Percentiles rank a stretch among this genome's conserved stretches.
Evolutionary conservation across 1,284 basidiomycete species (phyloP).

Genomic region (Retiboletus flavoniger): DNA sequence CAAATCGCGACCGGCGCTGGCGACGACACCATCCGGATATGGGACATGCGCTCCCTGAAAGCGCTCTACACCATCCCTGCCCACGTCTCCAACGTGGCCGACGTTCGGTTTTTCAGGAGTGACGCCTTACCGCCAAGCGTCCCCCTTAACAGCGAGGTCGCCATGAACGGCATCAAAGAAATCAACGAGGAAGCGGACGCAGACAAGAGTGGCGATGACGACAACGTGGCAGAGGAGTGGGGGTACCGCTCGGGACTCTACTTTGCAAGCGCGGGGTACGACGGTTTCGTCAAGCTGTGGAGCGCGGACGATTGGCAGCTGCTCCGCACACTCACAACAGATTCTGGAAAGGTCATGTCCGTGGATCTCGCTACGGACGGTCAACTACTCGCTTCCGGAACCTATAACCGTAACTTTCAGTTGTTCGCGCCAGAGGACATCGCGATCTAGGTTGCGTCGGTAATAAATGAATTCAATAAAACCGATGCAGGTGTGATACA

Average conservation of each 20-base stretch:
- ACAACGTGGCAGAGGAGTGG: constrained; percentile 53
- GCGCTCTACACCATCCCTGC: constrained; percentile 97
- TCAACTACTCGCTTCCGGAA: constrained; percentile 83
- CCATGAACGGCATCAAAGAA: constrained; percentile 35
- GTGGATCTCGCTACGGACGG: constrained; percentile 87
- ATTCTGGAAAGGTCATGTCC: constrained; percentile 97
- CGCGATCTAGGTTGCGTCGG: constrained; percentile 27
- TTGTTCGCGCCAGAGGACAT: constrained; percentile 75
- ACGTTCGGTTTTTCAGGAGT: constrained; percentile 88
- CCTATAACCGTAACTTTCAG: constrained; percentile 93
- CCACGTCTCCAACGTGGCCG: constrained; percentile 91
- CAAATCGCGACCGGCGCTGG: constrained; percentile 96
- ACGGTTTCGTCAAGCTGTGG: constrained; percentile 95
- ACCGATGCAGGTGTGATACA: constrained; percentile 18
- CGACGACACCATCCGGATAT: constrained; percentile 97
- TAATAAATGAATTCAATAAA: constrained; percentile 27
- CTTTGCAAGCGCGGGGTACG: constrained; percentile 92
- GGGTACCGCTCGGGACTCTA: constrained; percentile 83
- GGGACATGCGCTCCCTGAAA: constrained; percentile 93
- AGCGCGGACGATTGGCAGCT: constrained; percentile 98
- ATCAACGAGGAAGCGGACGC: constrained; percentile 20
- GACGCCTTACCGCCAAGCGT: constrained; percentile 39
- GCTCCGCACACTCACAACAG: constrained; percentile 83
- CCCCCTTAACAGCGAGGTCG: constrained; percentile 34
- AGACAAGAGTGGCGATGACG: constrained; percentile 34